These are phyloP conservation scores for Arthrobotrys iridis DNA, from an alignment of 2,329 filamentous ascomycete genomes.

Conservation along the genomic window DNA sequence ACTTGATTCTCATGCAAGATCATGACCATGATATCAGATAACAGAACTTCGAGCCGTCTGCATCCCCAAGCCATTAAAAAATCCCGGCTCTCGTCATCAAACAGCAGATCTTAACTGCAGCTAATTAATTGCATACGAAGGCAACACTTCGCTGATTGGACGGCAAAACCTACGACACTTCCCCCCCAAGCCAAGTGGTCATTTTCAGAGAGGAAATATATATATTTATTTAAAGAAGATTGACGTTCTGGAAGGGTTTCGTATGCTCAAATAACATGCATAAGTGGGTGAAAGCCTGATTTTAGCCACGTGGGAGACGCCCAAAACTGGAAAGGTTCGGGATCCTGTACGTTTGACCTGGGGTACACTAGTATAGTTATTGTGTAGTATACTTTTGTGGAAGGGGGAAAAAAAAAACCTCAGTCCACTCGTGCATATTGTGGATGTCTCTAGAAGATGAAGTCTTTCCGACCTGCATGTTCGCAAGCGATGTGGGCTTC, in stretches of 20 bases:
- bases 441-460: neutral
- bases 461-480: conserved; percentile 24
- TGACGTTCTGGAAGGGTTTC: too few species aligned
- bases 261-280: too few species aligned
- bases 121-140: neutral
- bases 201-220: too few species aligned
- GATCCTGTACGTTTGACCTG: neutral
- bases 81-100: conserved; percentile 2
- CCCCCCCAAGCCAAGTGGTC: too few species aligned
- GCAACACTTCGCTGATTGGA: neutral
- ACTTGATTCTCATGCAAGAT: neutral
- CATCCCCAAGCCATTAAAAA: neutral
- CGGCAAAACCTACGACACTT: neutral
- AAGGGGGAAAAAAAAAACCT: neutral
- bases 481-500: conserved; percentile 15
- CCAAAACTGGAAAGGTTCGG: conserved; percentile 3
- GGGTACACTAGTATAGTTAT: too few species aligned
- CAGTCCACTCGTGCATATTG: conserved; percentile 16
- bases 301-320: conserved; percentile 6
- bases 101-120: neutral
- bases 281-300: conserved; percentile 12
- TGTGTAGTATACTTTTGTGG: neutral
- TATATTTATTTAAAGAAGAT: too few species aligned
- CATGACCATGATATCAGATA: conserved; percentile 9
- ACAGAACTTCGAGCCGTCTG: neutral